These are phyloP conservation scores for Calonectria montana DNA, from an alignment of 2,329 filamentous ascomycete genomes.

Conservation along the genomic window DNA sequence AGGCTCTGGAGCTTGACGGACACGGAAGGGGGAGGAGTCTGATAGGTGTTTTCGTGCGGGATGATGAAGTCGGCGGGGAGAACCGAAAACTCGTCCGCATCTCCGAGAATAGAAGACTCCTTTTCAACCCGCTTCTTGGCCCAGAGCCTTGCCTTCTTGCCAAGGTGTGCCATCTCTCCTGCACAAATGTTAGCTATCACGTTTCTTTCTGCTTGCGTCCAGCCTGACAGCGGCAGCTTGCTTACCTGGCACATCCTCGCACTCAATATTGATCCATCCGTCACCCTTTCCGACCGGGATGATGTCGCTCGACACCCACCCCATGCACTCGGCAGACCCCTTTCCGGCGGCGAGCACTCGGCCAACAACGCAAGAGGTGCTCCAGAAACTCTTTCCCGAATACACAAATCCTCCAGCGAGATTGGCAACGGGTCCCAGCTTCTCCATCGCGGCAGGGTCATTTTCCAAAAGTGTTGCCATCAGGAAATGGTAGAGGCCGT, in stretches of 20 bases:
- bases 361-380: slow-evolving; percentile 73
- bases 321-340: slow-evolving; percentile 74
- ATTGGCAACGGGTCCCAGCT: slow-evolving; percentile 70
- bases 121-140: slow-evolving; percentile 69
- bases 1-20: slow-evolving; percentile 63
- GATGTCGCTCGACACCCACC: slow-evolving; percentile 74
- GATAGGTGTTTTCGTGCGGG: slow-evolving; percentile 67
- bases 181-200: slow-evolving; percentile 26
- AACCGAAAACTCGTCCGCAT: slow-evolving; percentile 64
- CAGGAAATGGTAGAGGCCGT: slow-evolving; percentile 70
- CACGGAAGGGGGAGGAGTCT: slow-evolving; percentile 59
- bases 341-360: slow-evolving; percentile 72
- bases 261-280: slow-evolving; percentile 70
- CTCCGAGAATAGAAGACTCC: slow-evolving; percentile 70
- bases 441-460: slow-evolving; percentile 68
- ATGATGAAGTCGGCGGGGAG: slow-evolving; percentile 73
- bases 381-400: slow-evolving; percentile 74
- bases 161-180: slow-evolving; percentile 63
- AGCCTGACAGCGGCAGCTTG: too few relatives aligned
- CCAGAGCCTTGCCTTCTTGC: slow-evolving; percentile 70
- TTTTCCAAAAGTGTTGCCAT: slow-evolving; percentile 76
- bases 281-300: slow-evolving; percentile 62
- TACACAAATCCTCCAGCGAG: slow-evolving; percentile 75
- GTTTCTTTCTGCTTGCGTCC: too few relatives aligned
- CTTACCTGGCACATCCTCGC: slow-evolving; percentile 64